Evolutionary conservation across 441 rosid genomes (phyloP), one percentile per base, ranked within the genome.

Genomic region (Kokia cookei): DNA sequence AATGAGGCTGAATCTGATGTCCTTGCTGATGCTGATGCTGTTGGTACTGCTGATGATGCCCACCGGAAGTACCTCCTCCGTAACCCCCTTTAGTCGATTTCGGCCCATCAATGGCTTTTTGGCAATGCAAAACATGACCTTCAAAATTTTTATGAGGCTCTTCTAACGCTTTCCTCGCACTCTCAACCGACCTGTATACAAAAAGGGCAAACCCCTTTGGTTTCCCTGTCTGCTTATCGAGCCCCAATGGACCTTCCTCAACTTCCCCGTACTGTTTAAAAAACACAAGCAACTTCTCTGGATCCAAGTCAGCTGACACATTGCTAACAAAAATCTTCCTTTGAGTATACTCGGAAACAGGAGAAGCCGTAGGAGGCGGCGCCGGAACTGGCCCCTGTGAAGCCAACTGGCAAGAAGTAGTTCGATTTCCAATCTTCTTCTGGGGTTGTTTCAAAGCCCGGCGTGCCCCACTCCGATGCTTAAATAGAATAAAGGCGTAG

Each of bases 51-150:
- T 73, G 75, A 48, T 73, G 59, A 48, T 73, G 75, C 65, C 76
- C 76, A 15, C 47, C 65, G 48, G 72, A 58, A 27, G 57, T 40
- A 24, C 65, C 66, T 32, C 64, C 65, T 19, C 71, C 72, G 45
- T 54, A 66, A 29, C 73, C 67, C 7, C 73, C 66, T 77, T 91
- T 93, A 5, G 74, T 82, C 9, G 79, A 84, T 72, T 92, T 96
- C 0, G 93, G 97, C 12, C 98, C 97, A 54, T 96, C 99, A 53
- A 87, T 84, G 2, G 99, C 99, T 80, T 65, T 91, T 78, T 93
- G 94, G 71, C 97, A 91, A 72, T 91, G 86, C 85, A 91, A 74
- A 4, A 81, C 71, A 51, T 78, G 78, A 1, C 97, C 96, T 17
- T 92, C 89, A 54, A 83, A 89, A 19, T 66, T 83, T 87, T 90